Percentiles rank a stretch among this genome's conserved stretches.
Evolutionary conservation across 2,329 filamentous ascomycete species (phyloP).

Genomic region (Ascochyta rabiei): DNA sequence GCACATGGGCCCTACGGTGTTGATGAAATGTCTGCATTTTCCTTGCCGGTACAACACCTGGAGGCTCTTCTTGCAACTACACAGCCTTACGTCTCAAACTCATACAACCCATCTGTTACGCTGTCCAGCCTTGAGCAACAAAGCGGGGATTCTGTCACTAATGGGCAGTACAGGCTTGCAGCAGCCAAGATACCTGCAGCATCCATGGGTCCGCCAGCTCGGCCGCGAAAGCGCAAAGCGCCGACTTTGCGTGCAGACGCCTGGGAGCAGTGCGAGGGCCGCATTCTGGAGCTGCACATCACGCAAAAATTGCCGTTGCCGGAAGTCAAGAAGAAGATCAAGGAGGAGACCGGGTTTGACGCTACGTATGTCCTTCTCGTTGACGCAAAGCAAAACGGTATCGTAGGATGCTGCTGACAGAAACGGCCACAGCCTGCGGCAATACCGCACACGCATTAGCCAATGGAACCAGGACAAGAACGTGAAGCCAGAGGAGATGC

Average conservation of each 20-base stretch:
- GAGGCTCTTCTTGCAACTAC: no score
- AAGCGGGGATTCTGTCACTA: no score
- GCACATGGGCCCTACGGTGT: no score
- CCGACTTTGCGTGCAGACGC: constrained; percentile 23
- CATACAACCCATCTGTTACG: no score
- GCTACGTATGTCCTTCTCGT: background rate
- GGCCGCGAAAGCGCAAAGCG: constrained; percentile 27
- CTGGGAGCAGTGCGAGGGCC: constrained; percentile 29
- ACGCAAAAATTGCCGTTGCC: background rate
- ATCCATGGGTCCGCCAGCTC: constrained; percentile 22
- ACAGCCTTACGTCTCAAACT: no score
- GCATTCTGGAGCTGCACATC: constrained; percentile 23
- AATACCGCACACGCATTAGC: constrained; percentile 29
- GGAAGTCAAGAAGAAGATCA: no score
- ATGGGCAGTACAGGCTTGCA: no score
- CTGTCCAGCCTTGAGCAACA: no score
- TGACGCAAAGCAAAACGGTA: background rate
- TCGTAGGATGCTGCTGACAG: no score
- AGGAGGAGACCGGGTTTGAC: no score
- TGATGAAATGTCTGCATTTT: no score
- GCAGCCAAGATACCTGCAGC: background rate
- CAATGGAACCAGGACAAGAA: constrained; percentile 31
- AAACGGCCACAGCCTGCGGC: constrained; percentile 1
- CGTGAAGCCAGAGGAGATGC: constrained; percentile 27
- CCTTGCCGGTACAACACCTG: no score